Conservation (phyloP, 1,284 basidiomycete species). For the Ganoderma resinaceum region DNA sequence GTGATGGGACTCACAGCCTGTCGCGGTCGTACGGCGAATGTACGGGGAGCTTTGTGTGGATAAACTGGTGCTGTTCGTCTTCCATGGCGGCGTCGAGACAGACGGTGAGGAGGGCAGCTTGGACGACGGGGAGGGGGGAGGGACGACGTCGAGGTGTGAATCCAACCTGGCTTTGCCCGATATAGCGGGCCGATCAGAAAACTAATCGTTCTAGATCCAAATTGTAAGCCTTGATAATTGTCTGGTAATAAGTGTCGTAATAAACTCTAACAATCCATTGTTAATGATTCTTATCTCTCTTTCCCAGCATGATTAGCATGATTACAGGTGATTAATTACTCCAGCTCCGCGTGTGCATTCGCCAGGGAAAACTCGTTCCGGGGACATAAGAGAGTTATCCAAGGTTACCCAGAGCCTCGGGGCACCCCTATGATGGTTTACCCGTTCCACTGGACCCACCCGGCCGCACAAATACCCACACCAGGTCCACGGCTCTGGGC, state of each 20-base stretch:
- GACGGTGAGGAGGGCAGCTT: conserved; percentile 7
- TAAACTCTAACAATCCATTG: not conserved
- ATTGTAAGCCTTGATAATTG: conserved; percentile 13
- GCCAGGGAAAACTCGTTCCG: not conserved
- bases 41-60: conserved; percentile 40
- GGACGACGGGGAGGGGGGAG: conserved; percentile 17
- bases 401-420: not conserved
- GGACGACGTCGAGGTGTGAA: conserved; percentile 23
- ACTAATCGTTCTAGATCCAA: conserved; percentile 13
- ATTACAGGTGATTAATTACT: too few relatives aligned
- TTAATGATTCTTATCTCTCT: not conserved
- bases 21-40: conserved; percentile 42
- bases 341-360: not conserved
- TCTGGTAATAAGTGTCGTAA: conserved; percentile 4
- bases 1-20: conserved; percentile 40
- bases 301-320: not conserved
- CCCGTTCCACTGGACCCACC: conserved; percentile 2
- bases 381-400: not conserved
- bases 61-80: conserved; percentile 42
- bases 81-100: conserved; percentile 36
- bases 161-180: conserved; percentile 18
- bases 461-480: not conserved
- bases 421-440: not conserved
- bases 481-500: conserved; percentile 5
- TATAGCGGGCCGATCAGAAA: conserved; percentile 26